Evolutionary conservation across 2,329 filamentous ascomycete species (phyloP), one percentile per base, ranked within the genome.

Genomic region (Fusarium sp.): DNA sequence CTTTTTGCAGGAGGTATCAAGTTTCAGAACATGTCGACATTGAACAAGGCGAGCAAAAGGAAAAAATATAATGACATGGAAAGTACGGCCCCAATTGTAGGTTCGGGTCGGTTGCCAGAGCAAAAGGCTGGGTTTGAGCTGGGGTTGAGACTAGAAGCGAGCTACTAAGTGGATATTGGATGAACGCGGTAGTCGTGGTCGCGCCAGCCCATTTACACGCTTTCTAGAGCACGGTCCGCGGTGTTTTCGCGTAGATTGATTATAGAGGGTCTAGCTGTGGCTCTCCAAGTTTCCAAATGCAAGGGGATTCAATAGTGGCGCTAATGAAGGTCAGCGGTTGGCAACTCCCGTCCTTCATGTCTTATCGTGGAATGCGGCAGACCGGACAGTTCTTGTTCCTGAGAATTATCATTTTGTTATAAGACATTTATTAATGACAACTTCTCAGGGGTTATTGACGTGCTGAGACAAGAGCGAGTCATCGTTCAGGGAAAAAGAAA

Each of bases 121-220:
- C 57, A 74, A 73, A 70, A 68, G 70, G 64, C 71, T 63, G 74
- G 74, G 74, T 72, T 64, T 75, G 34, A 52, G 49, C 71, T 63
- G 74, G 74, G 74, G 74, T 62, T 75, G 34, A 52, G 49, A 52
- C 18, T 18, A 72, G 67, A 66, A 61, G 61, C 65, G 65, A 51
- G 34, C 24, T 37, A 41, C 49, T 53, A 61, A 58, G 67, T 64
- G 69, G 71, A 63, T 53, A 53, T 61, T 41, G 27, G 34, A 37
- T 37, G 34, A 37, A 58, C 57, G 70, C 75, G 69, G 71, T 68
- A 67, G 70, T 67, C 73, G 74, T 67, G 65, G 24, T 40, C 37
- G 49, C 65, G 32, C 24, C 34, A 37, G n/a, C 44, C 54, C 54
- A 57, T 57, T 56, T 51, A 57, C 54, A 57, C 54, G 54, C 30